Base-by-base conservation (phyloP, 805 yeast species). In the Myxozyma vanderwaltii region DNA sequence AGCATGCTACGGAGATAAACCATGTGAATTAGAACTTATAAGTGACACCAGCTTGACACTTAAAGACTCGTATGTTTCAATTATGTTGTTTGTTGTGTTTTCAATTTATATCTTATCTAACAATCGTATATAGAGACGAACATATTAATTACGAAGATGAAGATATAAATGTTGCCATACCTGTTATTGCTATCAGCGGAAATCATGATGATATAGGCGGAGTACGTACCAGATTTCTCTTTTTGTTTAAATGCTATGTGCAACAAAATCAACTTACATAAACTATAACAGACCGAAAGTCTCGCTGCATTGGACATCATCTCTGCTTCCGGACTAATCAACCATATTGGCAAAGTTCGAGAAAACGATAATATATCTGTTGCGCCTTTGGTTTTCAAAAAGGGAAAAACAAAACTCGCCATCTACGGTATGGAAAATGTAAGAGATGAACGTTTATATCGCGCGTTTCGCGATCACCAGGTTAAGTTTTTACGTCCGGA, bases 151-250 rank as follows among this genome's bases (percentile, higher is more conserved):
- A 89, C 71, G 94, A 89, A 69, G 98, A 94, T 71, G 90, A 92
- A 1, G 90, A 94, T 71, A 74, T 89, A 61, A 94, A 94, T 72
- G 86, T 94, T 2, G 84, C 96, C 0, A 81, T 91, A 15, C 99
- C 99, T 0, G 81, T 94, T 7, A 90, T 94, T 77, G 92, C 91
- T 5, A 92, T 94, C 3, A 84, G 92, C 47, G 99, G 99, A 1
- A 94, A 94, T 69, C 99, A 94, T 71, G 99, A 94, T 73, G 98
- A 94, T 73, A 89, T 96, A 2, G 88, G 96, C 0, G 98, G 98
- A 1, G 88, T 84, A 54, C 86, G 86, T 23, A 5, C 24, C 24
- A 7, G 10, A 4, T 1, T 15, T 1, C 10, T 17, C 33, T 6
- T n/a, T n/a, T 5, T 7, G 23, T 12, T 17, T 49, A 13, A 21